Percentiles rank a stretch among this genome's conserved stretches.
These are phyloP conservation scores for Candida arabinofermentans DNA, from an alignment of 805 yeast species.

Conservation along the genomic window DNA sequence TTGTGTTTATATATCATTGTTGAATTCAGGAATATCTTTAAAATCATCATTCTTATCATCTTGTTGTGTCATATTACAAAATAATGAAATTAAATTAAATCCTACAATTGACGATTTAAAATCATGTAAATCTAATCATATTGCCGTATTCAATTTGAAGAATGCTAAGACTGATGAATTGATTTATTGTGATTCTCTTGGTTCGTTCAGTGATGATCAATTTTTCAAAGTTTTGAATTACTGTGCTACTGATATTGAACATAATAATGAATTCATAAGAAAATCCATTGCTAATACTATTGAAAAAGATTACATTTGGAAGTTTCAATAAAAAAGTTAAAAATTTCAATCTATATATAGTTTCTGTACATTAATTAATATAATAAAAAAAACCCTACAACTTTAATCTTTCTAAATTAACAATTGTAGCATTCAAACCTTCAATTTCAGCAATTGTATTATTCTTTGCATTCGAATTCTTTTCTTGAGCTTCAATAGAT, in stretches of 20 bases:
- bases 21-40: slow-evolving; percentile 77
- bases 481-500: slow-evolving; percentile 72
- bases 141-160: slow-evolving; percentile 54
- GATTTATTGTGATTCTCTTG: slow-evolving; percentile 68
- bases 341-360: slow-evolving; percentile 2
- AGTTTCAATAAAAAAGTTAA: slow-evolving; percentile 19
- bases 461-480: slow-evolving; percentile 64
- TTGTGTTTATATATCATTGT: slow-evolving; percentile 65
- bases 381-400: slow-evolving; percentile 28
- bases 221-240: slow-evolving; percentile 48
- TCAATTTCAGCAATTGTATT: slow-evolving; percentile 81
- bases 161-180: slow-evolving; percentile 50
- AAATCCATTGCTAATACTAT: slow-evolving; percentile 44
- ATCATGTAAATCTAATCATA: slow-evolving; percentile 55
- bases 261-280: slow-evolving; percentile 43
- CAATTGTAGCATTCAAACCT: slow-evolving; percentile 82
- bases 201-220: slow-evolving; percentile 57
- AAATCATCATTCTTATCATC: slow-evolving; percentile 58
- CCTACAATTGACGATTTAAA: slow-evolving; percentile 46
- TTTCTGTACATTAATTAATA: background rate
- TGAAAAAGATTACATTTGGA: slow-evolving; percentile 59
- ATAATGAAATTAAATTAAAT: slow-evolving; percentile 31
- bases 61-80: slow-evolving; percentile 29
- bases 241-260: slow-evolving; percentile 46
- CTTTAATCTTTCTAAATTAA: slow-evolving; percentile 77